phyloP scores from a whole-genome alignment of 1,284 basidiomycete species.

The Prillingera fragicola region DNA sequence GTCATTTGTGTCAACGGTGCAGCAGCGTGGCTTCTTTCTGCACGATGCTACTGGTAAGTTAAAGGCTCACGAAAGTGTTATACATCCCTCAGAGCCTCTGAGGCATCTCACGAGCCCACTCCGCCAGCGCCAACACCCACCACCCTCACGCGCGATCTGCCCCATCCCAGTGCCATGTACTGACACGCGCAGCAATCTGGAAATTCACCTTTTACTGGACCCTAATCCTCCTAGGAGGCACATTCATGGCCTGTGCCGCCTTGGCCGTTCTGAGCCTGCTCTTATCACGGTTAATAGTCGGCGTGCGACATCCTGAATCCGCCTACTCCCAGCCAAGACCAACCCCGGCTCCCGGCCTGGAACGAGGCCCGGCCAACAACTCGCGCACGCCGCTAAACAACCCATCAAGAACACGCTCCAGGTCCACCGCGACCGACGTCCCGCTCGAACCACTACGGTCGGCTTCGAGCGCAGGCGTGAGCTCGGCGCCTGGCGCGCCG shows the following conservation, averaged over 20 bases:
- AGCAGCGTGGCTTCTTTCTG: constrained; percentile 39
- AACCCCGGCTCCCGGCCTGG: not conserved
- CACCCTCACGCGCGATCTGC: not conserved
- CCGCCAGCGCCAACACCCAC: not conserved
- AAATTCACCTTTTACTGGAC: constrained; percentile 81
- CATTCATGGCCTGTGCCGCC: constrained; percentile 62
- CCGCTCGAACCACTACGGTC: too few relatives aligned
- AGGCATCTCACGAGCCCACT: too few relatives aligned
- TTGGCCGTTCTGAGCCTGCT: constrained; percentile 66
- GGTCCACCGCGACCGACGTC: not conserved
- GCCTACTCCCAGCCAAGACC: not conserved
- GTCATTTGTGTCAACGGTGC: constrained; percentile 38
- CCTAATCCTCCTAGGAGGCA: constrained; percentile 64
- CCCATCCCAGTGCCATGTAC: not conserved
- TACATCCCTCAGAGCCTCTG: not conserved
- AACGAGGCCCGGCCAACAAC: not conserved
- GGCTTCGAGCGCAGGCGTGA: too few relatives aligned
- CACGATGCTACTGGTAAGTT: constrained; percentile 48
- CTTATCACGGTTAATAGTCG: too few relatives aligned
- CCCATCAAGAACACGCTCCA: not conserved
- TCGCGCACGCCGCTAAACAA: not conserved
- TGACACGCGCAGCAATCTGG: constrained; percentile 60
- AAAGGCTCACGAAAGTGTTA: too few relatives aligned
- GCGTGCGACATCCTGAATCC: constrained; percentile 43
- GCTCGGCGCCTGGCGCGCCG: too few relatives aligned